Base-by-base conservation (phyloP, 2,329 filamentous ascomycete species). In the Kalaharituber pfeilii region DNA sequence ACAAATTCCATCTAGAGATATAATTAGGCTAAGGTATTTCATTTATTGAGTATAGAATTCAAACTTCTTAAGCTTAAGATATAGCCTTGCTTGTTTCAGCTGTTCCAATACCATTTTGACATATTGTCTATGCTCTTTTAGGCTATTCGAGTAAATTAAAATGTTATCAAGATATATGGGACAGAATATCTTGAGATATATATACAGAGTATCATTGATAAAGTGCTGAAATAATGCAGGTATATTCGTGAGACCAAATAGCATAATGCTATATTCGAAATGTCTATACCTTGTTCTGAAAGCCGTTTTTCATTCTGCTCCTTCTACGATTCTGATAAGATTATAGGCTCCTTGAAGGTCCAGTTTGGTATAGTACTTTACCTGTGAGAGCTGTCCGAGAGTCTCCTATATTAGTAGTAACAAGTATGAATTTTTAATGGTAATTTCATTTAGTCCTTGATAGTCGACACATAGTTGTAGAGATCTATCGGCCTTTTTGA, bases 81-180 rank as follows among this genome's bases (percentile, higher is more conserved):
- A 47, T 5, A 60, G 28, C 11, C 50, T 25, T 7, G n/a, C 15
- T 6, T 56, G n/a, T 3, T 42, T 3, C 15, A 61, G 28, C 5
- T 24, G 18, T 18, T 56, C 44, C 5, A 61, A 47, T 1, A 49
- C 18, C 18, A 49, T 25, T 7, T 36, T n/a, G 25, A 62, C 52
- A 53, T 62, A 42, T 22, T 50, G 36, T 0, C 52, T 52, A 57
- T 63, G 53, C 33, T 59, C 47, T 7, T 61, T 26, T 6, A 53
- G 33, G 15, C 9, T 52, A 11, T 55, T 39, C 29, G 26, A 64
- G 49, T 60, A 68, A 33, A 68, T 65, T 6, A 67, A 50, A 42
- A 67, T 67, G 59, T 68, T 54, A 52, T 66, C 58, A 49, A 66
- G 30, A 45, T 66, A 66, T 27, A 59, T 56, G 28, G 63, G 51